Conservation (phyloP, 257 asterid species). For the Scutellaria galericulata region DNA sequence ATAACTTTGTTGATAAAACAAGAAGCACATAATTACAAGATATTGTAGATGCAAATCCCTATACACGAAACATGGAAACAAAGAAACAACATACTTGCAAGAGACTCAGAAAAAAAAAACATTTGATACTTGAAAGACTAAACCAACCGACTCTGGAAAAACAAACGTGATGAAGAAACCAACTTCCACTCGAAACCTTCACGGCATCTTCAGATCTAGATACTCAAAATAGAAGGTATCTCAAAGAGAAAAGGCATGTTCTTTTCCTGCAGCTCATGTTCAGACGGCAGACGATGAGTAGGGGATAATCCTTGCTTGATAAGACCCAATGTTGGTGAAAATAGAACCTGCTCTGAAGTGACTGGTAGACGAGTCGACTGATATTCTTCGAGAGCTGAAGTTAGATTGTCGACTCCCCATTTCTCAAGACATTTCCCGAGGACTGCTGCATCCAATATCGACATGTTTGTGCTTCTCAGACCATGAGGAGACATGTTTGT, state of each 20-base stretch:
- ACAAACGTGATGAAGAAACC: too few relatives aligned
- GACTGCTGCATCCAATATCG: conserved; percentile 78
- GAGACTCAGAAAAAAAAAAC: too few relatives aligned
- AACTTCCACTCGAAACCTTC: too few relatives aligned
- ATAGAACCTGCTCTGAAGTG: conserved; percentile 61
- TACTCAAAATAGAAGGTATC: conserved; percentile 53
- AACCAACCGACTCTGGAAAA: too few relatives aligned
- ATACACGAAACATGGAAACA: too few relatives aligned
- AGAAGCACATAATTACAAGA: too few relatives aligned
- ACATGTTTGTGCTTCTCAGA: too few relatives aligned
- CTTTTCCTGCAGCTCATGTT: conserved; percentile 72
- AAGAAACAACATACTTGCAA: too few relatives aligned
- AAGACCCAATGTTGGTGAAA: conserved; percentile 67
- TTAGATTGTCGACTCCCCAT: conserved; percentile 54
- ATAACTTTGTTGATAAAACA: too few relatives aligned
- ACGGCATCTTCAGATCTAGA: neutral
- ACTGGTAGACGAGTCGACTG: conserved; percentile 70
- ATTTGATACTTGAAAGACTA: too few relatives aligned
- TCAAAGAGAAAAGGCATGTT: conserved; percentile 68
- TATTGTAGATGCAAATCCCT: too few relatives aligned
- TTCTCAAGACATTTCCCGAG: conserved; percentile 77
- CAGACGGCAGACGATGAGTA: conserved; percentile 42
- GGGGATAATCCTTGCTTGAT: conserved; percentile 70
- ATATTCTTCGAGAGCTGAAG: conserved; percentile 69
- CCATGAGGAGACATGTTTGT: conserved; percentile 99